These are phyloP conservation scores for Exophiala mesophila DNA, from an alignment of 2,329 filamentous ascomycete species.

Conservation along the genomic window DNA sequence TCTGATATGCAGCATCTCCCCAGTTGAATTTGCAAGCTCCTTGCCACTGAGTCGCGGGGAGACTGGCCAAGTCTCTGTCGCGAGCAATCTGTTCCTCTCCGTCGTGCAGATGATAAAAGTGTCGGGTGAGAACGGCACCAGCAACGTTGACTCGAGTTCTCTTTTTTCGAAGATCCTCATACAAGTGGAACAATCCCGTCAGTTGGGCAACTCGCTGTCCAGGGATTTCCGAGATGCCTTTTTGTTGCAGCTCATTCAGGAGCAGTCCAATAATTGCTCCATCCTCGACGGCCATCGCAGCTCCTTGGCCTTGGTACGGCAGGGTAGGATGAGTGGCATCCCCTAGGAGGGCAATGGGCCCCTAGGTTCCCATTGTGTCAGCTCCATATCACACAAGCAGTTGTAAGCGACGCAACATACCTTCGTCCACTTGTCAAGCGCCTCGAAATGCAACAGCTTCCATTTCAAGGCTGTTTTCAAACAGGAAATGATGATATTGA, in stretches of 20 bases:
- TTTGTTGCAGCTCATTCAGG: constrained; percentile 36
- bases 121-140: constrained; percentile 4
- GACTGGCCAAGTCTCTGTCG: constrained; percentile 3
- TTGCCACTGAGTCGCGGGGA: constrained; percentile 3
- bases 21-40: constrained; percentile 6
- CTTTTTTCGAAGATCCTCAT: constrained; percentile 5
- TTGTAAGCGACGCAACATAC: not conserved
- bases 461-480: constrained; percentile 34
- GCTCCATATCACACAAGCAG: not conserved
- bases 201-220: constrained; percentile 4
- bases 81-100: constrained; percentile 1
- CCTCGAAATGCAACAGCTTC: constrained; percentile 58
- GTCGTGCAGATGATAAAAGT: constrained; percentile 7
- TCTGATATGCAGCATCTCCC: constrained; percentile 8
- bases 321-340: constrained; percentile 66
- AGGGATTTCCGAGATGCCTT: not conserved
- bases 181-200: constrained; percentile 1
- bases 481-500: constrained; percentile 14
- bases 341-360: constrained; percentile 54
- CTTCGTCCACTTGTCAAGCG: constrained; percentile 48
- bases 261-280: constrained; percentile 36
- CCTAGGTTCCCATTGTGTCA: constrained; percentile 38
- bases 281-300: constrained; percentile 32
- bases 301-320: constrained; percentile 48
- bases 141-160: constrained; percentile 17